phyloP scores from a whole-genome alignment of 805 yeast species.

The Hanseniaspora clermontiae region DNA sequence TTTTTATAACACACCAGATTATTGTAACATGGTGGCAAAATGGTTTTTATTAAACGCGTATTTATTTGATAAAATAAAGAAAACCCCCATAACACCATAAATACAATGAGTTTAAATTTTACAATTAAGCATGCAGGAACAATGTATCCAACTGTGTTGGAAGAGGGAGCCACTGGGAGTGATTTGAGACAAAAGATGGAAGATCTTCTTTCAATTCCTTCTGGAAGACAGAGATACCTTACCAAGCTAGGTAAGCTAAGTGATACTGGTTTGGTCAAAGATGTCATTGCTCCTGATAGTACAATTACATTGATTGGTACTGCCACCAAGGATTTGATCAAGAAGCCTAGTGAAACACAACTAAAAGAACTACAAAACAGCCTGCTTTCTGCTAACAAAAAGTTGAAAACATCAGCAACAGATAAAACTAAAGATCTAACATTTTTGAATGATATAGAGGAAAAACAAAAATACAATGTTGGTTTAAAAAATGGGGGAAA shows the following conservation, averaged over 20 bases:
- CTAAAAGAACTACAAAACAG: constrained; percentile 4
- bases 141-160: constrained; percentile 37
- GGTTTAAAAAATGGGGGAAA: constrained; percentile 92
- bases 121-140: constrained; percentile 59
- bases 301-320: constrained; percentile 85
- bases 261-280: constrained; percentile 41
- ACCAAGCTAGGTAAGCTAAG: constrained; percentile 78
- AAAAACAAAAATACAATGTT: constrained; percentile 25
- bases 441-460: constrained; percentile 57
- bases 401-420: not conserved
- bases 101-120: constrained; percentile 16
- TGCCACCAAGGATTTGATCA: constrained; percentile 50
- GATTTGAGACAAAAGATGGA: constrained; percentile 57
- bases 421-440: constrained; percentile 34
- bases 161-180: constrained; percentile 31
- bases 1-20: not conserved
- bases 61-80: not conserved
- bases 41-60: not conserved
- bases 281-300: constrained; percentile 52
- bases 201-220: constrained; percentile 69
- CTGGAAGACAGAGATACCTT: constrained; percentile 77
- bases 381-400: not conserved
- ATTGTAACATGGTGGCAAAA: not conserved
- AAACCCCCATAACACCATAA: not conserved
- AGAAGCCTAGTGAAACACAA: constrained; percentile 30